Evolutionary conservation across 1,284 basidiomycete species (phyloP).

Genomic region (Abortiporus biennis): DNA sequence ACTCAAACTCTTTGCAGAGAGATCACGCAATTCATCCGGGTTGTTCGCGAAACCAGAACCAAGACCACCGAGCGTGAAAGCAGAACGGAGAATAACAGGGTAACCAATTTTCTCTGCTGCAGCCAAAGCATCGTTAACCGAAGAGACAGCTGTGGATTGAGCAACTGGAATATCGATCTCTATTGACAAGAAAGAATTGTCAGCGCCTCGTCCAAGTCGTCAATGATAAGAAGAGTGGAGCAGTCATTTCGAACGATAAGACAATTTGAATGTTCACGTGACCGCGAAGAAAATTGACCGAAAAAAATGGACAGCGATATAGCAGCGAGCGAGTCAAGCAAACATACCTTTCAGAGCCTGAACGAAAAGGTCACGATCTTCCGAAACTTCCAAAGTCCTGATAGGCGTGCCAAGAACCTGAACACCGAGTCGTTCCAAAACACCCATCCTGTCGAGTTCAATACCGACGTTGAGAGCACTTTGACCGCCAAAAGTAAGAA

Average conservation of each 20-base stretch:
- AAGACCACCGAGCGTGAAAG: constrained; percentile 97
- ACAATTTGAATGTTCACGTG: constrained; percentile 3
- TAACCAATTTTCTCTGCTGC: constrained; percentile 94
- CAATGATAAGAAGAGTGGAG: not conserved
- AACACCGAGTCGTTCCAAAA: constrained; percentile 91
- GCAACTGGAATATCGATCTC: constrained; percentile 99
- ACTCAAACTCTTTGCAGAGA: constrained; percentile 88
- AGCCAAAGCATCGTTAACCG: constrained; percentile 85
- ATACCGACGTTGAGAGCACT: constrained; percentile 98
- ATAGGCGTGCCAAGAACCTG: constrained; percentile 96
- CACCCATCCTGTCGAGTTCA: constrained; percentile 95
- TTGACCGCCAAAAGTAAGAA: constrained; percentile 98
- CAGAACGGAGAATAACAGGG: constrained; percentile 96
- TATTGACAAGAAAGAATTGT: constrained; percentile 23
- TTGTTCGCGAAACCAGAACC: constrained; percentile 98
- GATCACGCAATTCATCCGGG: constrained; percentile 90
- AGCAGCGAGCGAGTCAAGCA: not conserved
- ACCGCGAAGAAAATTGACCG: constrained; percentile 6
- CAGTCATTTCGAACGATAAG: not conserved
- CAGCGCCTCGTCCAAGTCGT: not conserved
- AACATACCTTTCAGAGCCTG: constrained; percentile 87
- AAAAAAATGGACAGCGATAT: constrained; percentile 4
- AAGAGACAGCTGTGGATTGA: constrained; percentile 96
- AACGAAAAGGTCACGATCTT: constrained; percentile 97
- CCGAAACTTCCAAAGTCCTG: constrained; percentile 90